Evolutionary conservation across 352 stramenopile genomes (phyloP), one percentile per base, ranked within the genome.

Genomic region (Thalassiosira mediterranea): DNA sequence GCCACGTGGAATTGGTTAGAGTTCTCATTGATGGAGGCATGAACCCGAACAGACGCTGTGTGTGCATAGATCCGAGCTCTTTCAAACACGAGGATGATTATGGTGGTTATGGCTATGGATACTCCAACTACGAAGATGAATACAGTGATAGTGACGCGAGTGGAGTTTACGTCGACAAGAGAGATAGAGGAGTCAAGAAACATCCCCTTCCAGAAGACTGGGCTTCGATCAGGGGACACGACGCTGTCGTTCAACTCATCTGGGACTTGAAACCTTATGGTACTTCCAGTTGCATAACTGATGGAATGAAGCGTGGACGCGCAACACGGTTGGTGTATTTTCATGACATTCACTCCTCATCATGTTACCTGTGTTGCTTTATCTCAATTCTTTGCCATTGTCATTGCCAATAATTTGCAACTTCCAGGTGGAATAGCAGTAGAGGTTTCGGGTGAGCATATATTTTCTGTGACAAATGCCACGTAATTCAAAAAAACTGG

Each of bases 21-120:
- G 62, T 53, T 42, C 62, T 72, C 13, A 44, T 72, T n/a, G 48
- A 61, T 62, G 49, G 29, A 21, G 62, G 62, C 2, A 72, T 72
- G 62, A 64, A 72, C 60, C 62, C 62, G 28, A 34, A 10, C 11
- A 31, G 25, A 25, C 28, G 31, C 7, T 72, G 62, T 46, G 42
- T 58, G 17, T 19, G 23, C 21, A 59, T 65, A 7, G 31, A 31
- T 29, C 15, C 28, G 15, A 49, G n/a, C n/a, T n/a, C n/a, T n/a
- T n/a, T n/a, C n/a, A n/a, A n/a, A n/a, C n/a, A n/a, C n/a, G n/a
- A n/a, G n/a, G n/a, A n/a, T n/a, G n/a, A n/a, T n/a, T n/a, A n/a
- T n/a, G n/a, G n/a, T n/a, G n/a, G n/a, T n/a, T n/a, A n/a, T n/a
- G 49, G 23, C 5, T 59, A 40, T 38, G 54, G 32, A 11, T 51